These are phyloP conservation scores for Saturnispora quitensis DNA, from an alignment of 805 yeast species.

Conservation along the genomic window DNA sequence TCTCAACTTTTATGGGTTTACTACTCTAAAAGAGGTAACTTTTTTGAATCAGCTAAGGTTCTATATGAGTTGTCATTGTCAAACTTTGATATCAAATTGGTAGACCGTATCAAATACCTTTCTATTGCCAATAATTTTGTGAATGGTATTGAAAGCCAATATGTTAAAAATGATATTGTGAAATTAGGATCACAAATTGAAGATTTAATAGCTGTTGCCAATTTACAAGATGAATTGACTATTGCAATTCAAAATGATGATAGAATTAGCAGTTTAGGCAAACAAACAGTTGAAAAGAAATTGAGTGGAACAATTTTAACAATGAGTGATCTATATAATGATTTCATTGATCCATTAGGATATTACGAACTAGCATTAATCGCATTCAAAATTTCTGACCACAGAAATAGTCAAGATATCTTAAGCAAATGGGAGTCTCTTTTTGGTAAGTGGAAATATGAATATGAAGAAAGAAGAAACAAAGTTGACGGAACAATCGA, in stretches of 20 bases:
- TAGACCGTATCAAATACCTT: slow-evolving; percentile 74
- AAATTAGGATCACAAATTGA: slow-evolving; percentile 60
- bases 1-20: slow-evolving; percentile 85
- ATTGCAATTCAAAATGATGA: slow-evolving; percentile 41
- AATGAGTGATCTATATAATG: slow-evolving; percentile 74
- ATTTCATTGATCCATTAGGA: slow-evolving; percentile 78
- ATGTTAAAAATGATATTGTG: slow-evolving; percentile 65
- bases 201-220: slow-evolving; percentile 80
- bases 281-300: slow-evolving; percentile 39
- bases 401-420: slow-evolving; percentile 76
- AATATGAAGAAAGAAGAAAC: slow-evolving; percentile 20
- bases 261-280: slow-evolving; percentile 40
- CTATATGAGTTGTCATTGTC: slow-evolving; percentile 67
- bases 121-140: slow-evolving; percentile 92
- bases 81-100: slow-evolving; percentile 56
- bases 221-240: slow-evolving; percentile 64
- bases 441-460: slow-evolving; percentile 41
- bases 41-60: slow-evolving; percentile 76
- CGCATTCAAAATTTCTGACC: slow-evolving; percentile 77
- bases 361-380: slow-evolving; percentile 74
- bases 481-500: slow-evolving; percentile 18
- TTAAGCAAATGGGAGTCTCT: slow-evolving; percentile 70
- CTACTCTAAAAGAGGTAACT: slow-evolving; percentile 72
- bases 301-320: slow-evolving; percentile 59
- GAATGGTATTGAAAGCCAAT: slow-evolving; percentile 73